phyloP scores from a whole-genome alignment of 805 yeast species.

The Candida nonsorbophila region DNA sequence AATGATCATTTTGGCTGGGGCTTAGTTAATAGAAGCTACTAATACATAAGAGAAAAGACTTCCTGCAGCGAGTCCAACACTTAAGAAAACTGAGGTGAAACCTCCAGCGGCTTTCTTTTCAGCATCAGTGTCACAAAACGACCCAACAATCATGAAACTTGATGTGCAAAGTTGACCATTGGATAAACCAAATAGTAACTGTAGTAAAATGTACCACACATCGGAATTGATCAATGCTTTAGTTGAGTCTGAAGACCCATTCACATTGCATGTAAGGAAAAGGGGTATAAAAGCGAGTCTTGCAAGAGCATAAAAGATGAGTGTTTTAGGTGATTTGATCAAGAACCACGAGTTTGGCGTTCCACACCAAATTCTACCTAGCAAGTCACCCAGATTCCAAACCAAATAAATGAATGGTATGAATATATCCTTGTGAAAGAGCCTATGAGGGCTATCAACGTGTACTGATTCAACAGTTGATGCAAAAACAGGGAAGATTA shows the following conservation, averaged over 20 bases:
- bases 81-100: slow-evolving; percentile 73
- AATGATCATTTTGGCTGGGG: too few relatives aligned
- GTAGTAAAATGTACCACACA: slow-evolving; percentile 59
- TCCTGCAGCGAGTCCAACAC: slow-evolving; percentile 76
- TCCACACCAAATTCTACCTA: slow-evolving; percentile 71
- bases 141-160: slow-evolving; percentile 71
- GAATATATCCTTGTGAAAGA: slow-evolving; percentile 44
- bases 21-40: slow-evolving; percentile 33
- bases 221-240: slow-evolving; percentile 52
- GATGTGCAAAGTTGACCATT: slow-evolving; percentile 84
- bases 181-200: slow-evolving; percentile 76
- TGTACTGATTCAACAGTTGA: slow-evolving; percentile 54
- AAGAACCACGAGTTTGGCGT: slow-evolving; percentile 29
- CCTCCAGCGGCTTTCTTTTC: slow-evolving; percentile 95
- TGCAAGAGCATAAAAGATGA: slow-evolving; percentile 50
- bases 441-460: slow-evolving; percentile 18
- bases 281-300: slow-evolving; percentile 65
- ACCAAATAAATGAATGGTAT: slow-evolving; percentile 74
- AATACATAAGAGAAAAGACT: slow-evolving; percentile 68
- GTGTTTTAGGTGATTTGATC: slow-evolving; percentile 34
- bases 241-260: slow-evolving; percentile 21
- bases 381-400: slow-evolving; percentile 89
- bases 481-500: slow-evolving; percentile 89
- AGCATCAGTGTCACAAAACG: slow-evolving; percentile 50
- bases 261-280: slow-evolving; percentile 62